Base-by-base conservation (phyloP, 179 eudicot genomes). In the Actinidia chinensis region DNA sequence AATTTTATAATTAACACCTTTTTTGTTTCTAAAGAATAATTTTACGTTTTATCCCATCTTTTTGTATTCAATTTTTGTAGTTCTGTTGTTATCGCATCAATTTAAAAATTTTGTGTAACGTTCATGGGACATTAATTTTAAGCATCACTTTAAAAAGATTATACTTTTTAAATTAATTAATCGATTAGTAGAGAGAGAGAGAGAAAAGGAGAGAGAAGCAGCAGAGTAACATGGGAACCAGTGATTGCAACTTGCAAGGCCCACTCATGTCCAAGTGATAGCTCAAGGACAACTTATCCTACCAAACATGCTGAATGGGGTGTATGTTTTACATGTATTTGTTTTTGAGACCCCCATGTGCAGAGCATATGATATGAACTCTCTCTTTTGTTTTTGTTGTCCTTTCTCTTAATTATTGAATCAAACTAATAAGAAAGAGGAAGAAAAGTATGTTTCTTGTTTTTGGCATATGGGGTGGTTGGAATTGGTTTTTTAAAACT, bases 181-280 rank as follows among this genome's bases (percentile, higher is more conserved):
- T 0, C 5, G 25, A 12, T 13, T 4, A 5, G 6, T 23, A 28
- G 40, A 0, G 11, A 13, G 1, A 13, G 23, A 5, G 0, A 13
- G 18, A 1, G 15, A 13, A 40, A 33, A 46, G 36, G 69, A 65
- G 36, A 17, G 10, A 17, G 22, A 65, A 36, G 40, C 1, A 36
- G 40, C 40, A 36, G 33, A 65, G 69, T 65, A 65, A 17, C 47
- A 65, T 65, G 69, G 69, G 69, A 65, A 65, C 20, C 69, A 65
- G 69, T 65, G 69, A 36, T 65, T 44, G 47, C 1, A 40, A 8
- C 17, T 65, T 44, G 22, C 6, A 40, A 8, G 42, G 46, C 46
- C 69, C 69, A 36, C 13, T 15, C 4, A 10, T 0, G 65, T 14
- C 15, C 65, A 22, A 60, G 47, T 36, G 69, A 65, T 6, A 65